Conservation (phyloP, 2,329 filamentous ascomycete genomes). For the Fusarium sambucinum region DNA sequence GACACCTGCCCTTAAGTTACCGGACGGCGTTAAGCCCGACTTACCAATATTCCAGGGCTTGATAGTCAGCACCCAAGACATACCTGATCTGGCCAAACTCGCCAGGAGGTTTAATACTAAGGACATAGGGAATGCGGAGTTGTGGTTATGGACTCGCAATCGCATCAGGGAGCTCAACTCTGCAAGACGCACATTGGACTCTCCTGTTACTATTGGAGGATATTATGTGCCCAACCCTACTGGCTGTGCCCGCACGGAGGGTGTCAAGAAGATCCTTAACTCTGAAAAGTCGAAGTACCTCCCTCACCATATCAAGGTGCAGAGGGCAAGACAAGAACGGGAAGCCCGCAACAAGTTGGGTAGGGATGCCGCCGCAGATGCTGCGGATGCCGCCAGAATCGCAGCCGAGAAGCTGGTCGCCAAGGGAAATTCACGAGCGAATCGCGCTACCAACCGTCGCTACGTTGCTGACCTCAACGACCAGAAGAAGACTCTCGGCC, state of each 20-base stretch:
- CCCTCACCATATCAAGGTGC: conserved; percentile 96
- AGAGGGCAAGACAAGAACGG: conserved; percentile 90
- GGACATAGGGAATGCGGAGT: conserved; percentile 62
- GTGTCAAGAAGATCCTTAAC: conserved; percentile 94
- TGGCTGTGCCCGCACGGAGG: conserved; percentile 91
- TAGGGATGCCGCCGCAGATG: conserved; percentile 73
- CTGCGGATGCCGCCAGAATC: conserved; percentile 77
- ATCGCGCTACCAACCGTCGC: conserved; percentile 94
- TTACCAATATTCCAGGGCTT: conserved; percentile 60
- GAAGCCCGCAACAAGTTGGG: conserved; percentile 78
- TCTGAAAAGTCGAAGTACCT: conserved; percentile 98
- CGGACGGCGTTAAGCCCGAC: conserved; percentile 60
- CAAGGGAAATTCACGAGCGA: conserved; percentile 91
- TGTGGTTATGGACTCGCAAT: conserved; percentile 70
- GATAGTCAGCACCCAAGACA: conserved; percentile 59
- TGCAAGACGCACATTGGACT: conserved; percentile 42
- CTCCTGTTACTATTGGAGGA: conserved; percentile 64
- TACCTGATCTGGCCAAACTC: conserved; percentile 63
- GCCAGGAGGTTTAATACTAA: conserved; percentile 60
- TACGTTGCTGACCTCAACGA: conserved; percentile 95
- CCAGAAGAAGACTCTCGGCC: conserved; percentile 86
- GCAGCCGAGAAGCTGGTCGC: conserved; percentile 83
- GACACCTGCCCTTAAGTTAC: conserved; percentile 59
- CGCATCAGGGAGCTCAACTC: conserved; percentile 68
- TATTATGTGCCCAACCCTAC: conserved; percentile 88